Percentiles rank a stretch among this genome's conserved stretches.
Evolutionary conservation across 2,329 filamentous ascomycete species (phyloP).

Genomic region (Alternaria consortialis): DNA sequence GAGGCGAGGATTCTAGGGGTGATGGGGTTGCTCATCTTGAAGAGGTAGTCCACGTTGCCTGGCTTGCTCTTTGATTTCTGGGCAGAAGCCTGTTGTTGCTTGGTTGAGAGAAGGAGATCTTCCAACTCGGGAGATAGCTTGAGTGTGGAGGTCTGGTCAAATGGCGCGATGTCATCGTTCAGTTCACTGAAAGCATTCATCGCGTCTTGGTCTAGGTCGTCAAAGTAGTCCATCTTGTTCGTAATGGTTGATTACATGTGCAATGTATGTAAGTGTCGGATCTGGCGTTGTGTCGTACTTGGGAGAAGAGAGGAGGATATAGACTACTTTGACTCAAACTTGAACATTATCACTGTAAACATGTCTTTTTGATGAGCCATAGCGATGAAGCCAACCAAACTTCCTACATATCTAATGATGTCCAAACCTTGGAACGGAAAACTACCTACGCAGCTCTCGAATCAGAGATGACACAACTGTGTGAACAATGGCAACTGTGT

Average conservation of each 20-base stretch:
- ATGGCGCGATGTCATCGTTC: background rate
- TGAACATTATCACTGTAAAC: too few relatives aligned
- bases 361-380: too few relatives aligned
- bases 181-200: background rate
- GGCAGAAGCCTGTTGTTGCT: background rate
- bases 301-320: background rate
- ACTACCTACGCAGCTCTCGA: too few relatives aligned
- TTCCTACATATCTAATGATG: too few relatives aligned
- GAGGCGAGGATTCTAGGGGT: background rate
- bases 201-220: background rate
- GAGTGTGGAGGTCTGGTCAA: background rate
- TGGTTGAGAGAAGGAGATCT: background rate
- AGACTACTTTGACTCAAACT: too few relatives aligned
- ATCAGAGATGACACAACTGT: too few relatives aligned
- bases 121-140: background rate
- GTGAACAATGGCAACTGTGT: too few relatives aligned
- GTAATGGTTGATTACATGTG: background rate
- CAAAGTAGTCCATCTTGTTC: background rate
- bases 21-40: background rate
- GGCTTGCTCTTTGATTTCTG: background rate
- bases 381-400: too few relatives aligned
- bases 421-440: too few relatives aligned
- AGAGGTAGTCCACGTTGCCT: background rate
- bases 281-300: background rate
- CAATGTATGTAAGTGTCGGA: background rate